Conservation (phyloP, 805 yeast genomes). For the Zygoascus ofunaensis region DNA sequence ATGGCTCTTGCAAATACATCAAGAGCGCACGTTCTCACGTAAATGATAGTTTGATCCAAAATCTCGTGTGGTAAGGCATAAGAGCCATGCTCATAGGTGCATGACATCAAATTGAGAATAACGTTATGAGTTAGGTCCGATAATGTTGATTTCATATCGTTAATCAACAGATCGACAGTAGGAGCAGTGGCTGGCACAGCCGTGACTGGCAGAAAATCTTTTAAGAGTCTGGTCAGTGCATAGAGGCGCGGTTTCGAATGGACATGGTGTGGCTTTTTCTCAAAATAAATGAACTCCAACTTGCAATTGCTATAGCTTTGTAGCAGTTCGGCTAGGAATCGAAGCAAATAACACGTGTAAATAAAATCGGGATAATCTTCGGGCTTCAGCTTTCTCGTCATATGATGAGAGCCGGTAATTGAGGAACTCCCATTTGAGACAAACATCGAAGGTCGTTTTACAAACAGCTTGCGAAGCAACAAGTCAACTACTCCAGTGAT, state of each 20-base stretch:
- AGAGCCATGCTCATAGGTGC: constrained; percentile 40
- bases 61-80: constrained; percentile 26
- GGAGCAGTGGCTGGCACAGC: constrained; percentile 24
- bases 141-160: constrained; percentile 39
- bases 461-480: constrained; percentile 58
- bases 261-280: constrained; percentile 40
- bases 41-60: constrained; percentile 58
- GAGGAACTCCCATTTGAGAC: not conserved
- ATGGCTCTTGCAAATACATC: constrained; percentile 59
- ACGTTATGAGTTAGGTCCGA: constrained; percentile 55
- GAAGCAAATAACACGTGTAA: constrained; percentile 60
- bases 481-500: constrained; percentile 54
- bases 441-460: constrained; percentile 9
- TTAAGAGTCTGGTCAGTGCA: constrained; percentile 65
- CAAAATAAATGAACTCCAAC: constrained; percentile 69
- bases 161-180: constrained; percentile 8
- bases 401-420: constrained; percentile 3
- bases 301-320: constrained; percentile 75
- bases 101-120: constrained; percentile 53
- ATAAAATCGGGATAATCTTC: constrained; percentile 46
- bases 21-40: constrained; percentile 62
- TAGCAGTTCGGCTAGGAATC: constrained; percentile 57
- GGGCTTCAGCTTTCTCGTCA: constrained; percentile 19
- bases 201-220: constrained; percentile 57
- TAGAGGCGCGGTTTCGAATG: constrained; percentile 61